A percentile compares a stretch with the other conserved stretches of the same genome.
Conservation (phyloP, 2,329 filamentous ascomycete species). For the Diaporthe vaccinii region DNA sequence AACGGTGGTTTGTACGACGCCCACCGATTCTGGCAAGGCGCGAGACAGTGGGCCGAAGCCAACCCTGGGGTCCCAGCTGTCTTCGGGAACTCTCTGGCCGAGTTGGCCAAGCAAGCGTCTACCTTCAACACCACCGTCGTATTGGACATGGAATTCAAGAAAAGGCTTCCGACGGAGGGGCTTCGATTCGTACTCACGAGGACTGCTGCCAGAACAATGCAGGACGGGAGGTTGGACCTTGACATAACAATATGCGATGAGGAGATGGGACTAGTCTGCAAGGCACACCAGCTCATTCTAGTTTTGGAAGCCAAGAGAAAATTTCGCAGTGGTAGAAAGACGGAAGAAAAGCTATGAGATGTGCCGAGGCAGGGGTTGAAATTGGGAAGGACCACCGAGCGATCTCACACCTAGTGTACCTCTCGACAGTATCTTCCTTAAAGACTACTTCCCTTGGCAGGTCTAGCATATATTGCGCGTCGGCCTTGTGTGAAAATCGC, state of each 20-base stretch:
- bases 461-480: too few relatives aligned
- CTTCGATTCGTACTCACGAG: constrained; percentile 40
- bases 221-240: background rate
- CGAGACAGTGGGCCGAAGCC: constrained; percentile 44
- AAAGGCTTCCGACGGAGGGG: constrained; percentile 43
- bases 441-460: too few relatives aligned
- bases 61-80: constrained; percentile 44
- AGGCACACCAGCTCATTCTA: background rate
- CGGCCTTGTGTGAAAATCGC: too few relatives aligned
- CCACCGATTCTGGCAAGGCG: constrained; percentile 32
- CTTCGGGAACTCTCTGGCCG: constrained; percentile 40
- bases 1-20: constrained; percentile 47
- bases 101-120: constrained; percentile 41
- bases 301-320: background rate
- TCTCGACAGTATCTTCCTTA: background rate
- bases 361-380: background rate
- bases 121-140: constrained; percentile 44
- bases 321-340: background rate
- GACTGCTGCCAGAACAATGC: background rate
- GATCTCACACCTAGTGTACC: background rate
- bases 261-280: background rate
- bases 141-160: constrained; percentile 48
- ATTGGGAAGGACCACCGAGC: background rate
- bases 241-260: background rate
- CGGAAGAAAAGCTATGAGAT: background rate